These are phyloP conservation scores for Cladosporium velox DNA, from an alignment of 2,329 filamentous ascomycete genomes.

Conservation along the genomic window DNA sequence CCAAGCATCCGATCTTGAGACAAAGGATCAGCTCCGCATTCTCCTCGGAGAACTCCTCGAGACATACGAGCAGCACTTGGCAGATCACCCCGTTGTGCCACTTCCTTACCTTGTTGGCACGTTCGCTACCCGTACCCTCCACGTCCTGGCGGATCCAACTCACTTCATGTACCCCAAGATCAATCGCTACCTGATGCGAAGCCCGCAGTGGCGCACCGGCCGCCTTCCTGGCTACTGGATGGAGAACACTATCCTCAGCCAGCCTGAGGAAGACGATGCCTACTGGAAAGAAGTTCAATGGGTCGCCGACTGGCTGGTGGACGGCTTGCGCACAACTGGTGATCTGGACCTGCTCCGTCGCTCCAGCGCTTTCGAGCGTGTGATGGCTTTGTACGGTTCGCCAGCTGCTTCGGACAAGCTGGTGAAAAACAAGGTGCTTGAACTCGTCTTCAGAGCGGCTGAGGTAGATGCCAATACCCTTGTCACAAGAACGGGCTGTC, in stretches of 20 bases:
- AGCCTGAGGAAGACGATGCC: conserved; percentile 71
- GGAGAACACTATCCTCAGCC: conserved; percentile 71
- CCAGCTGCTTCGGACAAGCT: conserved; percentile 58
- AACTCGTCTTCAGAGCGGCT: conserved; percentile 65
- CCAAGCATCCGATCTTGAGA: conserved; percentile 66
- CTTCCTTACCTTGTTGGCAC: conserved; percentile 74
- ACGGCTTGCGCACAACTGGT: conserved; percentile 60
- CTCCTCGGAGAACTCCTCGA: conserved; percentile 79
- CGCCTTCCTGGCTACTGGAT: conserved; percentile 62
- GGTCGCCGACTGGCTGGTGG: conserved; percentile 71
- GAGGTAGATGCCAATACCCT: conserved; percentile 72
- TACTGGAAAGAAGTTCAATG: conserved; percentile 74
- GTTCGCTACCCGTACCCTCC: conserved; percentile 70
- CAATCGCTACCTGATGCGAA: conserved; percentile 78
- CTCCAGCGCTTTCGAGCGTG: conserved; percentile 67
- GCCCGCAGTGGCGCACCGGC: conserved; percentile 69
- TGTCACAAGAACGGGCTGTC: conserved; percentile 71
- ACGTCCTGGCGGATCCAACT: conserved; percentile 72
- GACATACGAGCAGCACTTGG: conserved; percentile 55
- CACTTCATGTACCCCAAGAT: conserved; percentile 84
- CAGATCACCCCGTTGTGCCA: conserved; percentile 56
- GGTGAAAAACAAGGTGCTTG: conserved; percentile 63
- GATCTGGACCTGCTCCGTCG: conserved; percentile 64
- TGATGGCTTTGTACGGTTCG: conserved; percentile 69
- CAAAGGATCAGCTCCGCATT: conserved; percentile 76